Conservation (phyloP, 192 early-diverging fungal species). For the Podila verticillata region DNA sequence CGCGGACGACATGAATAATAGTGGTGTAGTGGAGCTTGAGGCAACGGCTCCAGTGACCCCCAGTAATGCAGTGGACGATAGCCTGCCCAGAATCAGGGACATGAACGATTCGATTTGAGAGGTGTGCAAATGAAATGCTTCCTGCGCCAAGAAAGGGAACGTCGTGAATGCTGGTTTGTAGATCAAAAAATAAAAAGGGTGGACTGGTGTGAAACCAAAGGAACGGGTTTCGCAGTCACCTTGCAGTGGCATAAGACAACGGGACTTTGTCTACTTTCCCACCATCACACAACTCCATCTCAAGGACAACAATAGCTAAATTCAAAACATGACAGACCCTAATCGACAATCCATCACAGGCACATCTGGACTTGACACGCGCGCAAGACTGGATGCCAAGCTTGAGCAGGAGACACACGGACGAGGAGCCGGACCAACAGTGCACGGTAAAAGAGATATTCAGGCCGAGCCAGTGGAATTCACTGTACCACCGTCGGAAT, state of each 20-base stretch:
- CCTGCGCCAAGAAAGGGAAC: too few species aligned
- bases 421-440: conserved; percentile 7
- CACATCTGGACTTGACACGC: conserved; percentile 8
- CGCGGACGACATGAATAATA: not conserved
- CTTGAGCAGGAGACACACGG: conserved; percentile 20
- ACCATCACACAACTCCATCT: conserved; percentile 27
- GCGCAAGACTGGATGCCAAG: conserved; percentile 6
- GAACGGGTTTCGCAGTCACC: not conserved
- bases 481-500: too few species aligned
- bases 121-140: too few species aligned
- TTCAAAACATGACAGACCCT: not conserved
- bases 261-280: not conserved
- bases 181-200: too few species aligned
- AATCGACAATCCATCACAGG: conserved; percentile 14
- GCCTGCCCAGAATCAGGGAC: not conserved
- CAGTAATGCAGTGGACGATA: not conserved
- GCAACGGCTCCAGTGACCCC: not conserved
- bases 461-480: not conserved
- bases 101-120: not conserved
- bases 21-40: not conserved
- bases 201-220: not conserved
- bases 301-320: conserved; percentile 9
- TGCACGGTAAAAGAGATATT: conserved; percentile 24
- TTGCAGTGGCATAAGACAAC: not conserved
- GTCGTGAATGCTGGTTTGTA: too few species aligned